Percentiles rank a stretch among this genome's conserved stretches.
These are phyloP conservation scores for Blastosporella zonata DNA, from an alignment of 1,284 basidiomycete species.

Conservation along the genomic window DNA sequence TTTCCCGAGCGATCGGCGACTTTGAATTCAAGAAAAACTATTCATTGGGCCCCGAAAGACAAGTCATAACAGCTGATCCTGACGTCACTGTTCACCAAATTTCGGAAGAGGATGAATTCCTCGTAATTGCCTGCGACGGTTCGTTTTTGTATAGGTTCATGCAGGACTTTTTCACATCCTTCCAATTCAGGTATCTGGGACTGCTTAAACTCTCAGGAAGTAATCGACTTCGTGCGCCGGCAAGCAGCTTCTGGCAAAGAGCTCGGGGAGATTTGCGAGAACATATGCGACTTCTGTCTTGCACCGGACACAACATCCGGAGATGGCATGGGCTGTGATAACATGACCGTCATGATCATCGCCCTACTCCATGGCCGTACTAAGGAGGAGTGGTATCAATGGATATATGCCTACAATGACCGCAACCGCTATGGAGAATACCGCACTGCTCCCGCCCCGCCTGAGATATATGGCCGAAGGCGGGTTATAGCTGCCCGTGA, in stretches of 20 bases:
- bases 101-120: slow-evolving; percentile 91
- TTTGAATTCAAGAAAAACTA: slow-evolving; percentile 99
- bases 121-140: slow-evolving; percentile 97
- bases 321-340: slow-evolving; percentile 95
- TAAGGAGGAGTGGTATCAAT: slow-evolving; percentile 90
- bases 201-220: slow-evolving; percentile 91
- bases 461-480: slow-evolving; percentile 64
- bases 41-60: slow-evolving; percentile 78
- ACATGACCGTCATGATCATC: slow-evolving; percentile 96
- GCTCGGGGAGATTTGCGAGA: slow-evolving; percentile 82
- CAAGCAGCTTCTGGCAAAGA: slow-evolving; percentile 81
- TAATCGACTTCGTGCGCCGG: slow-evolving; percentile 86
- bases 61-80: slow-evolving; percentile 95
- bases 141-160: slow-evolving; percentile 26
- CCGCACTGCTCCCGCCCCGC: slow-evolving; percentile 64
- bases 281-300: slow-evolving; percentile 91
- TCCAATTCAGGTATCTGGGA: slow-evolving; percentile 89
- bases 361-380: slow-evolving; percentile 87
- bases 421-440: slow-evolving; percentile 72
- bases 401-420: slow-evolving; percentile 87
- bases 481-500: slow-evolving; percentile 60
- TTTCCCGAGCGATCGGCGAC: slow-evolving; percentile 95
- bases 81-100: slow-evolving; percentile 84
- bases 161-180: slow-evolving; percentile 9
- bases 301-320: slow-evolving; percentile 93